Evolutionary conservation across 139 green algal species (phyloP).

Genomic region (Nannochloris sp.): DNA sequence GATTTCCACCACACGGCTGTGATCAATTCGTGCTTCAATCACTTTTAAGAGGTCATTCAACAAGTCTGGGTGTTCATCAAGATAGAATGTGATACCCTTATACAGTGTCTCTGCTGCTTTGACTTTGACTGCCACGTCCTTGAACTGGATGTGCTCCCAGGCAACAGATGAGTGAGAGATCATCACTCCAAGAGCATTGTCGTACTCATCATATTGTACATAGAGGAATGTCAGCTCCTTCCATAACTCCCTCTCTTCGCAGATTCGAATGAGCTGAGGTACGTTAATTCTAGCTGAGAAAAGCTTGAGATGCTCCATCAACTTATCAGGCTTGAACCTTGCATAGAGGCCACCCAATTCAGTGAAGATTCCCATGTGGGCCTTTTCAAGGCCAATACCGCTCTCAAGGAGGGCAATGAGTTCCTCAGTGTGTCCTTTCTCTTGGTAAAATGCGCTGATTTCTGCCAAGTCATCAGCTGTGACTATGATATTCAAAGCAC

Average conservation of each 20-base stretch:
- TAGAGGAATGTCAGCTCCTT: constrained; percentile 96
- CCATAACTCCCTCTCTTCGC: constrained; percentile 93
- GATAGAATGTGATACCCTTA: constrained; percentile 90
- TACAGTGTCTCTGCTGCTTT: constrained; percentile 82
- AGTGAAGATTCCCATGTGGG: constrained; percentile 99
- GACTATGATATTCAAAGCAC: constrained; percentile 98
- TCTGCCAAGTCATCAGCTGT: constrained; percentile 97
- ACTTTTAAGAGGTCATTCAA: constrained; percentile 91
- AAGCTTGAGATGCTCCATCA: constrained; percentile 99
- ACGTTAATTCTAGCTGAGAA: constrained; percentile 96
- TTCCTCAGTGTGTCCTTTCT: constrained; percentile 81
- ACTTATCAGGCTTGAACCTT: constrained; percentile 69
- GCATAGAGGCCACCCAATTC: constrained; percentile 91
- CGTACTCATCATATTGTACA: constrained; percentile 95
- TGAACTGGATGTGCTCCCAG: constrained; percentile 97
- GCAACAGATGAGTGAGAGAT: constrained; percentile 85
- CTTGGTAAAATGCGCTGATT: constrained; percentile 90
- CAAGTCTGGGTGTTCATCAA: constrained; percentile 92
- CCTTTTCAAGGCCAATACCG: constrained; percentile 93
- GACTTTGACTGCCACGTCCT: constrained; percentile 58
- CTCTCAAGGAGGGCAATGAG: constrained; percentile 92
- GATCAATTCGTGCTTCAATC: constrained; percentile 85
- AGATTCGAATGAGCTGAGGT: constrained; percentile 89
- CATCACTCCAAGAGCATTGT: constrained; percentile 92
- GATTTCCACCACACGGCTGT: constrained; percentile 85